A percentile compares a stretch with the other conserved stretches of the same genome.
These are phyloP conservation scores for Fraxinus xanthoxyloides DNA, from an alignment of 305 asterid species.

Conservation along the genomic window DNA sequence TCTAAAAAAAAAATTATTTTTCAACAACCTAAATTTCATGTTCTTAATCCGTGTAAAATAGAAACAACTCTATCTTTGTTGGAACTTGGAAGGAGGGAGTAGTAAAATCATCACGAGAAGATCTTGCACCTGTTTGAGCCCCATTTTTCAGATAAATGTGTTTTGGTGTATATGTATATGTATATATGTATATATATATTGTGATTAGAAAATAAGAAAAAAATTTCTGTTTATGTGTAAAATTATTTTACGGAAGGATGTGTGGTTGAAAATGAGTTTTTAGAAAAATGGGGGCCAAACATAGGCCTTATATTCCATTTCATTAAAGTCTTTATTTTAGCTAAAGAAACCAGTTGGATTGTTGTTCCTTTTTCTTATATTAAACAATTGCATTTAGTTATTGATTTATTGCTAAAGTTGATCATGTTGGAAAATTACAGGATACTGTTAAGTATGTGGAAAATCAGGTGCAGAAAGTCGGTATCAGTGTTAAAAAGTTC, in stretches of 20 bases:
- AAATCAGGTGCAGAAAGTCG: slow-evolving; percentile 76
- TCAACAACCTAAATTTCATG: not conserved
- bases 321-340: not conserved
- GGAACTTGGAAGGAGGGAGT: not conserved
- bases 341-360: not conserved
- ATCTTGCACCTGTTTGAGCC: not conserved
- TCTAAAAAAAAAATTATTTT: too few relatives aligned
- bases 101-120: not conserved
- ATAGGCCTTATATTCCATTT: not conserved
- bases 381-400: not conserved
- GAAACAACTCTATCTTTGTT: not conserved
- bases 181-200: too few relatives aligned
- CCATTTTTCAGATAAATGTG: not conserved
- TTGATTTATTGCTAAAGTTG: not conserved
- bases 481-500: slow-evolving; percentile 71
- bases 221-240: too few relatives aligned
- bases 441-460: slow-evolving; percentile 78
- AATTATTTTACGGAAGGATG: not conserved
- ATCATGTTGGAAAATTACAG: slow-evolving; percentile 31
- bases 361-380: not conserved
- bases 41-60: not conserved
- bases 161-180: too few relatives aligned
- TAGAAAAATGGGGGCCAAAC: not conserved
- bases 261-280: not conserved
- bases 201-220: not conserved